Evolutionary conservation across 2,329 filamentous ascomycete species (phyloP).

Genomic region (Dissoconium aciculare): DNA sequence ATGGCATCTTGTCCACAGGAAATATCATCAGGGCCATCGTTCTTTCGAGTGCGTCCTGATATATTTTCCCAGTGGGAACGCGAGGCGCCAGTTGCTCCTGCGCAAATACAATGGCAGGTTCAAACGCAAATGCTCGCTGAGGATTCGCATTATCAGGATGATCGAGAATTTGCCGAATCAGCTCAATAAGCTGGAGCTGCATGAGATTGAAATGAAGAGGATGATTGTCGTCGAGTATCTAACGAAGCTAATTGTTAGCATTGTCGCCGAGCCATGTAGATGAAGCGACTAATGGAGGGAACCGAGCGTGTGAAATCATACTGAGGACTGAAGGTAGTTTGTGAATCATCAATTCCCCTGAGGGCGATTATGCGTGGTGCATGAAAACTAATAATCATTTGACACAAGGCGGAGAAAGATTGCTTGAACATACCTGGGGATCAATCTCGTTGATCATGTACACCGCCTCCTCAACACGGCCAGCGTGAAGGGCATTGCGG

Average conservation of each 20-base stretch:
- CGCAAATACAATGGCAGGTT: slow-evolving; percentile 70
- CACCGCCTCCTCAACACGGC: slow-evolving; percentile 74
- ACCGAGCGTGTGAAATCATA: slow-evolving; percentile 45
- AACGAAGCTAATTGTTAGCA: slow-evolving; percentile 5
- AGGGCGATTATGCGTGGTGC: slow-evolving; percentile 97
- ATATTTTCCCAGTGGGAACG: slow-evolving; percentile 65
- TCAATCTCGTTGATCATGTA: slow-evolving; percentile 78
- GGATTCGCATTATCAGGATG: slow-evolving; percentile 29
- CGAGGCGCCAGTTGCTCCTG: slow-evolving; percentile 74
- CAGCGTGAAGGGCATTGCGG: slow-evolving; percentile 67
- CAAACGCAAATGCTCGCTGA: slow-evolving; percentile 54
- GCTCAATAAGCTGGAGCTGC: slow-evolving; percentile 80
- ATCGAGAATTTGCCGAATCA: slow-evolving; percentile 56
- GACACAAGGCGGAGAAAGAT: slow-evolving; percentile 8
- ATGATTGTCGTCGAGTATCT: slow-evolving; percentile 79
- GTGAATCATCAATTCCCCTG: slow-evolving; percentile 79
- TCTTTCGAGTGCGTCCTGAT: slow-evolving; percentile 73
- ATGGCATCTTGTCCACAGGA: slow-evolving; percentile 61
- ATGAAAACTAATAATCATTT: slow-evolving; percentile 99
- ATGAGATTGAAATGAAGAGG: slow-evolving; percentile 79
- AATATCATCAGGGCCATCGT: slow-evolving; percentile 91
- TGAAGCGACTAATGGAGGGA: slow-evolving; percentile 3
- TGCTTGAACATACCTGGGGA: slow-evolving; percentile 57
- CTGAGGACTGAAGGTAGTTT: slow-evolving; percentile 66
- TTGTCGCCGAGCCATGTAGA: no score